These are phyloP conservation scores for Penicillium desertorum DNA, from an alignment of 495 filamentous ascomycete species.

Conservation along the genomic window DNA sequence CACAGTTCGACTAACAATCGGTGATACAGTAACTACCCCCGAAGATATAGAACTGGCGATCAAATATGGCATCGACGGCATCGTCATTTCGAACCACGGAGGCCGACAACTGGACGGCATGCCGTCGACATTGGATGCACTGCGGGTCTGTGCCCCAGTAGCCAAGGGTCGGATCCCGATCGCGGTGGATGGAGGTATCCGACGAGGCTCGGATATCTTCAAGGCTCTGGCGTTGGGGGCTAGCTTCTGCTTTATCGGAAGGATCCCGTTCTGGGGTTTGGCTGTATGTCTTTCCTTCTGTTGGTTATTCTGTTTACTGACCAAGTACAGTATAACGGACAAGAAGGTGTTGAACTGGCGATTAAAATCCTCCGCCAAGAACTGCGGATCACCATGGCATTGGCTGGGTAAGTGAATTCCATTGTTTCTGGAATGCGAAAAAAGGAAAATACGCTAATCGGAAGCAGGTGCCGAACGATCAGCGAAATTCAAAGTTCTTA, in stretches of 20 bases:
- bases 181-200: constrained; percentile 82
- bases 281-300: constrained; percentile 27
- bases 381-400: constrained; percentile 39
- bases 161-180: constrained; percentile 77
- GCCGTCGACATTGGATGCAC: constrained; percentile 76
- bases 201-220: constrained; percentile 87
- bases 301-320: constrained; percentile 20
- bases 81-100: constrained; percentile 91
- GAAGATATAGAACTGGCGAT: constrained; percentile 80
- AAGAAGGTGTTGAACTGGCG: constrained; percentile 39
- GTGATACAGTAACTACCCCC: constrained; percentile 58
- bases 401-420: constrained; percentile 31
- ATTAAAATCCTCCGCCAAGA: constrained; percentile 41
- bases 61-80: constrained; percentile 73
- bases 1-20: background rate
- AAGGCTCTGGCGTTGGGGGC: constrained; percentile 91
- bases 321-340: constrained; percentile 39
- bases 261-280: constrained; percentile 75
- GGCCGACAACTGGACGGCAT: constrained; percentile 89
- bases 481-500: constrained; percentile 25
- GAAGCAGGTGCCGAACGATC: constrained; percentile 23
- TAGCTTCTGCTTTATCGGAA: constrained; percentile 74
- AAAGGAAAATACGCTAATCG: background rate
- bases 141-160: constrained; percentile 84
- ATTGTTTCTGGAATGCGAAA: background rate